phyloP scores from a whole-genome alignment of 2,329 filamentous ascomycete species.

The Penicillium sp. region DNA sequence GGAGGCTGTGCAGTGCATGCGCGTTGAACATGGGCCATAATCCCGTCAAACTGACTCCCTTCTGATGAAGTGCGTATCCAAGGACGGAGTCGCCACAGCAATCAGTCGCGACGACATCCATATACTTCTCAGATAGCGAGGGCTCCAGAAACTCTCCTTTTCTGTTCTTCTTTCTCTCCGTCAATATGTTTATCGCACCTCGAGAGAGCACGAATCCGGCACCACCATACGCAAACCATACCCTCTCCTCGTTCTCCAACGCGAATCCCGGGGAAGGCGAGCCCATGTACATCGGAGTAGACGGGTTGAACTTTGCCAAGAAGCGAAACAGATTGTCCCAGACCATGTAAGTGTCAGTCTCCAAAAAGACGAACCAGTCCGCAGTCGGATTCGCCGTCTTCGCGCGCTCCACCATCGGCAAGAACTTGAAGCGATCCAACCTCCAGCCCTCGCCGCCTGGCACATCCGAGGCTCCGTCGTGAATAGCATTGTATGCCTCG shows the following conservation, averaged over 20 bases:
- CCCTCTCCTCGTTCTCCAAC: slow-evolving; percentile 12
- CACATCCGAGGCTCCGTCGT: slow-evolving; percentile 34
- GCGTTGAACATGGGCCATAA: slow-evolving; percentile 50
- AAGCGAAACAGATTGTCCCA: slow-evolving; percentile 50
- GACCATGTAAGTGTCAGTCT: slow-evolving; percentile 54
- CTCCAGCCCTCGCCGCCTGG: slow-evolving; percentile 48
- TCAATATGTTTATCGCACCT: slow-evolving; percentile 46
- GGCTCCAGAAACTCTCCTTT: slow-evolving; percentile 42
- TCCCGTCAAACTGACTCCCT: slow-evolving; percentile 47
- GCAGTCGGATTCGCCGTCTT: slow-evolving; percentile 49
- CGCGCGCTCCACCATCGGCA: slow-evolving; percentile 54
- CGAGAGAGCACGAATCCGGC: slow-evolving; percentile 49
- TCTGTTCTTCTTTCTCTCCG: slow-evolving; percentile 15
- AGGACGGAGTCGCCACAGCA: slow-evolving; percentile 55
- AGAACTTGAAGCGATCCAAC: slow-evolving; percentile 58
- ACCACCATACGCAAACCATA: slow-evolving; percentile 52
- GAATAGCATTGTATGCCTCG: slow-evolving; percentile 43
- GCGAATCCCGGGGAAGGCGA: slow-evolving; percentile 45
- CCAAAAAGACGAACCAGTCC: slow-evolving; percentile 57
- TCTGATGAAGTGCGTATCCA: slow-evolving; percentile 48
- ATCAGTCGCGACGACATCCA: slow-evolving; percentile 45
- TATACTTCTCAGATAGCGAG: slow-evolving; percentile 42
- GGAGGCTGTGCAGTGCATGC: slow-evolving; percentile 52
- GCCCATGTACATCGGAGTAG: slow-evolving; percentile 49
- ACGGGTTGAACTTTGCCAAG: slow-evolving; percentile 50